phyloP scores from a whole-genome alignment of 129 eudicot genomes.

The Helichrysum umbraculigerum region DNA sequence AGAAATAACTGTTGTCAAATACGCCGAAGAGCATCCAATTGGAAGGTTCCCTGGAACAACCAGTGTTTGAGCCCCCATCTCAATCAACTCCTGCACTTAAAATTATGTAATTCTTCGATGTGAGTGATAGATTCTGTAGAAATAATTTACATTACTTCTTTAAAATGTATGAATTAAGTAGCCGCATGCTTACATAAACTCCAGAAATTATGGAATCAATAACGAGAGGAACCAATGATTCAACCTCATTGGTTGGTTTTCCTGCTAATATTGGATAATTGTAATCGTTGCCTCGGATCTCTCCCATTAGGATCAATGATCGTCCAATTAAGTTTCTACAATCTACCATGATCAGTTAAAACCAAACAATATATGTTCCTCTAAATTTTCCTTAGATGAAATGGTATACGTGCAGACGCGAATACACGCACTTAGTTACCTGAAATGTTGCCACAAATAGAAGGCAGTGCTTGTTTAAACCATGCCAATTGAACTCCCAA shows the following conservation, averaged over 20 bases:
- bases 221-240: constrained; percentile 24
- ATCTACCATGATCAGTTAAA: constrained; percentile 29
- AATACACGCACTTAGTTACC: constrained; percentile 13
- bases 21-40: constrained; percentile 27
- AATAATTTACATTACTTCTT: not conserved
- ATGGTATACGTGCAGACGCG: not conserved
- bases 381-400: too few species aligned
- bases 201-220: constrained; percentile 36
- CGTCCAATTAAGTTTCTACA: constrained; percentile 35
- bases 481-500: constrained; percentile 41
- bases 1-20: constrained; percentile 12
- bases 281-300: constrained; percentile 77
- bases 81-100: constrained; percentile 30
- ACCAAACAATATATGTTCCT: not conserved
- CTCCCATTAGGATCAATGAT: constrained; percentile 59
- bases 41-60: constrained; percentile 45
- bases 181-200: constrained; percentile 5
- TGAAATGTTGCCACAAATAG: constrained; percentile 28
- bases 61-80: constrained; percentile 31
- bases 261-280: constrained; percentile 38
- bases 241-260: constrained; percentile 19
- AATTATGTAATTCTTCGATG: not conserved
- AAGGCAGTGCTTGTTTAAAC: constrained; percentile 37
- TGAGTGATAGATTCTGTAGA: not conserved
- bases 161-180: not conserved